These are phyloP conservation scores for Stenocarpella maydis DNA, from an alignment of 2,329 filamentous ascomycete species.

Conservation along the genomic window DNA sequence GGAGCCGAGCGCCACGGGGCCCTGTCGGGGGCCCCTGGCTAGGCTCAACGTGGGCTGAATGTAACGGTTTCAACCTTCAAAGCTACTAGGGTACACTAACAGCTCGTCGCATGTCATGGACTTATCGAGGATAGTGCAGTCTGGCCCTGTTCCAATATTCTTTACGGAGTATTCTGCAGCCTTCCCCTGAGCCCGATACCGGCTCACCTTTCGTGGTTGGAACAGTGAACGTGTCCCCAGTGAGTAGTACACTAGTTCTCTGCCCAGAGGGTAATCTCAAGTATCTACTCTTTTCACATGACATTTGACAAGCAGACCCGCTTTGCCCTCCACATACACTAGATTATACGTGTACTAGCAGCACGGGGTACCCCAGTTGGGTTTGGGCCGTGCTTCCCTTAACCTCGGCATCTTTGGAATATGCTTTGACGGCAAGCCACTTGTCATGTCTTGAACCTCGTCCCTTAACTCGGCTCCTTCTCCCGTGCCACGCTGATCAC, in stretches of 20 bases:
- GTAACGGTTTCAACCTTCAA: background rate
- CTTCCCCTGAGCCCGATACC: constrained; percentile 7
- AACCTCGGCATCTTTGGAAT: constrained; percentile 18
- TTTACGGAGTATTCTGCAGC: too few relatives aligned
- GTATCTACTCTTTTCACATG: constrained; percentile 24
- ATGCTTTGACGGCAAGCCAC: constrained; percentile 9
- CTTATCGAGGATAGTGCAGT: background rate
- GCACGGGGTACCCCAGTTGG: constrained; percentile 19
- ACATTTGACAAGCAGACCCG: constrained; percentile 6
- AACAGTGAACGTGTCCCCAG: background rate
- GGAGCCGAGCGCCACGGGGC: constrained; percentile 18
- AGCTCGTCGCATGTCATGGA: constrained; percentile 6
- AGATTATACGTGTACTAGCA: too few relatives aligned
- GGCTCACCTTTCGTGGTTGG: background rate
- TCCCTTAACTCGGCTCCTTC: background rate
- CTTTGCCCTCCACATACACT: background rate
- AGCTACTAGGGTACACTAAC: background rate
- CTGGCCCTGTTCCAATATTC: background rate
- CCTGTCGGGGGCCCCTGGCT: background rate
- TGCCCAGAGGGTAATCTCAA: too few relatives aligned
- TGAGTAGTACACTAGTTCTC: too few relatives aligned
- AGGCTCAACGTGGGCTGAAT: constrained; percentile 8
- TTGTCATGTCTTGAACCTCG: background rate
- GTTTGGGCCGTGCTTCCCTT: constrained; percentile 15
- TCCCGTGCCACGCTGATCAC: background rate